Evolutionary conservation across 116 monocot genomes (phyloP), one percentile per base, ranked within the genome.

Genomic region (Dioscorea cayenensis): DNA sequence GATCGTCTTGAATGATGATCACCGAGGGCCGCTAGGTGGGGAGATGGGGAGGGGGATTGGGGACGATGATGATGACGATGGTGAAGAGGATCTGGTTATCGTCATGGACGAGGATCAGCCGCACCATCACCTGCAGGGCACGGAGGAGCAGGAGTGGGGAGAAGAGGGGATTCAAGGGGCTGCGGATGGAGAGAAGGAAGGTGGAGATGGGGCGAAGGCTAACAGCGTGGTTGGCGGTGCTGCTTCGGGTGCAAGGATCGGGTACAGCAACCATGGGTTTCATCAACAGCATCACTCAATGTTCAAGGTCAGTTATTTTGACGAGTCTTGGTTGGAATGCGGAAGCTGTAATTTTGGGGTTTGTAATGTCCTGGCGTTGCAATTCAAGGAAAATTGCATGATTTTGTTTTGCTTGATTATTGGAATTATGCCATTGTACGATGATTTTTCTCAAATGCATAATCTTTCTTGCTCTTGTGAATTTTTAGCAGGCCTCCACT

Each of bases 251-350:
- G 9, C 72, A 18, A 82, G 91, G 84, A 74, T 75, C 67, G 91
- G 91, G 21, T 87, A 89, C 65, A 74, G 81, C 78, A 67, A 38
- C 71, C 92, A 88, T 62, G 82, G 84, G 17, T 91, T 84, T 78
- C 89, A 99, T 77, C 71, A 77, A 23, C 94, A 87, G 71, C 91
- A 92, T 80, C 94, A 93, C 80, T 89, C 94, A 1, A 87, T 89
- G 85, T 99, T 72, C 82, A 99, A 99, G 94, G 95, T 92, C 76
- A 90, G 92, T 84, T 73, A 72, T 72, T 64, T 43, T 11, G 29
- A 14, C 32, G 35, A 66, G 66, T 66, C 37, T 49, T 67, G 43
- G 43, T 38, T 62, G 62, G 62, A 62, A 62, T 62, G 68, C 27
- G 0, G 72, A 72, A 62, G 29, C 21, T 63, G 62, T 63, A 72